Evolutionary conservation across 2,329 filamentous ascomycete species (phyloP), one percentile per base, ranked within the genome.

Genomic region (Penicillium vulpinum): DNA sequence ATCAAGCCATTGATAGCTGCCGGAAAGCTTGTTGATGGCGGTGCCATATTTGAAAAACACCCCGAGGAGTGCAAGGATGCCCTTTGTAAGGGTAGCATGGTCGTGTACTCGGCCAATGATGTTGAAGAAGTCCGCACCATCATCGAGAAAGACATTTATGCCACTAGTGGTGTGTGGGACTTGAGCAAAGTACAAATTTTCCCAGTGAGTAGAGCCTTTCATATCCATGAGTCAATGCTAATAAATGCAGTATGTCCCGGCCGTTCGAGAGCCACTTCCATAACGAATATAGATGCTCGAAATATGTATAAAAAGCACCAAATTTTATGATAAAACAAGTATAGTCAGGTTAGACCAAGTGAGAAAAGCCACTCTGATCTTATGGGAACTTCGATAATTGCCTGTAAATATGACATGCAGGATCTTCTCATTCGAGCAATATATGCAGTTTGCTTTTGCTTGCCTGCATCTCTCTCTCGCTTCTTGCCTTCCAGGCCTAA

Each of bases 141-240:
- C 21, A 59, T 65, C 9, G 51, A 57, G 3, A 57, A 58, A 5
- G 62, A 67, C 22, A 45, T 63, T 3, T 62, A 67, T 11, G 54
- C 62, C 2, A 62, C 46, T 3, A 62, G 56, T 39, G 64, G 62
- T 4, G 61, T 65, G 1, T 65, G 62, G 64, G 61, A 67, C 36
- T 16, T 66, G 43, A 57, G 59, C 6, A 65, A 56, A 24, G 47
- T 52, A 2, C 56, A 61, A 29, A 59, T 65, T 5, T 54, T 58
- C 29, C 60, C 64, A 8, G 60, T 62, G 45, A 54, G 56, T 41
- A n/a, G 18, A 46, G 6, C 10, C 11, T 45, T 10, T 16, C 11
- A 21, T 31, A 2, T 15, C 5, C 8, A 11, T n/a, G 2, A 10
- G 39, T 3, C 2, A 6, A 5, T 26, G 22, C 2, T 41, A 41